phyloP scores from a whole-genome alignment of 768 basidiomycete species.

The Podaxis sp. region DNA sequence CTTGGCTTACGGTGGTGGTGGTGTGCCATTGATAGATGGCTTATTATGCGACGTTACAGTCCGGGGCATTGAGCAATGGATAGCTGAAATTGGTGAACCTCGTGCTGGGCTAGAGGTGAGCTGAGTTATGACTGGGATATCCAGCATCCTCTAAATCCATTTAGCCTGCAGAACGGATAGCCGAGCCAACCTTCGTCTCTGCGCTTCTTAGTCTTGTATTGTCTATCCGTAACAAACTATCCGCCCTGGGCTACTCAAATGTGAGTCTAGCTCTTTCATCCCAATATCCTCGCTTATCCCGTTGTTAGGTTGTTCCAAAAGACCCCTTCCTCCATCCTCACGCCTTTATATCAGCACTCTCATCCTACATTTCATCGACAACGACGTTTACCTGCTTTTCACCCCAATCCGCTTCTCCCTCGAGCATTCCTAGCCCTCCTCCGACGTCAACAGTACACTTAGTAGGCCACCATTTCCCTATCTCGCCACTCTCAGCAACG shows the following conservation, averaged over 20 bases:
- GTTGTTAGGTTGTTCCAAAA: conserved; percentile 47
- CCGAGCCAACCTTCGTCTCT: conserved; percentile 70
- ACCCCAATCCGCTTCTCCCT: conserved; percentile 22
- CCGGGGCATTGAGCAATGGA: conserved; percentile 69
- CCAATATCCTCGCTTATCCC: conserved; percentile 1
- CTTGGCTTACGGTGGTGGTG: conserved; percentile 12
- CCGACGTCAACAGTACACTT: conserved; percentile 13
- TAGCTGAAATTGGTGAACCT: conserved; percentile 59
- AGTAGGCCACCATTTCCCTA: conserved; percentile 14
- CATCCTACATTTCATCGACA: conserved; percentile 30
- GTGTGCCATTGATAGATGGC: conserved; percentile 46
- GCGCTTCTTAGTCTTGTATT: conserved; percentile 70
- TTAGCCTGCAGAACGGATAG: conserved; percentile 69
- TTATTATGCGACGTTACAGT: conserved; percentile 77
- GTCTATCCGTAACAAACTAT: conserved; percentile 66
- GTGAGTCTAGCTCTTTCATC: conserved; percentile 18
- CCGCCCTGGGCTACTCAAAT: conserved; percentile 47
- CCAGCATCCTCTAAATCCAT: conserved; percentile 1
- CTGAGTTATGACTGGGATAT: conserved; percentile 9
- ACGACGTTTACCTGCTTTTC: conserved; percentile 16
- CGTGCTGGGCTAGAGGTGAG: conserved; percentile 61
- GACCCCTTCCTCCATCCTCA: conserved; percentile 78
- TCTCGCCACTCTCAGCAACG: conserved; percentile 17
- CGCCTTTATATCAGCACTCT: conserved; percentile 51
- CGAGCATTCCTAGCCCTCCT: conserved; percentile 20